Evolutionary conservation across 2,329 filamentous ascomycete species (phyloP), one percentile per base, ranked within the genome.

Genomic region (Alternaria atra): DNA sequence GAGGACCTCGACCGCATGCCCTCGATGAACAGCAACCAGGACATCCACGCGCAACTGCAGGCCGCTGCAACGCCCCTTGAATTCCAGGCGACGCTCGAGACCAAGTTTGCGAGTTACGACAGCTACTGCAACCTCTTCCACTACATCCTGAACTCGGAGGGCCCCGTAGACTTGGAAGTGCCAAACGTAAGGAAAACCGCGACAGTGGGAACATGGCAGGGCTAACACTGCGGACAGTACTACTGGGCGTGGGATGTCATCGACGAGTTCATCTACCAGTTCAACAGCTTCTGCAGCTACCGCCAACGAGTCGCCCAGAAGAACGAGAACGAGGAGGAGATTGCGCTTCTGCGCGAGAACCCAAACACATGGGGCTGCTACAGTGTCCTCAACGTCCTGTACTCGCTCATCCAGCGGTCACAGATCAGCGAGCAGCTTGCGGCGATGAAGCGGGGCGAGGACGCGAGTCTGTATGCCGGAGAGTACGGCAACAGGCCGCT

Each of bases 181-280:
- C 95, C 95, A 72, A 97, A 94, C 80, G 94, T 97, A 86, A 84
- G 92, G 87, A 63, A 40, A 8, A n/a, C 3, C 10, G 34, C 30
- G 13, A 47, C 25, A 20, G n/a, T 44, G 13, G 42, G 46, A 35
- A n/a, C 23, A 27, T 9, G 27, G 27, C 61, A 50, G 42, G 10
- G 64, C 62, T 65, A 66, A 73, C 68, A 63, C 7, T 15, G 50
- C 37, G 39, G 55, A 37, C 60, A 98, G 93, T 96, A 97, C 84
- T 97, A 94, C 85, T 99, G 95, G 95, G 95, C 95, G 42, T 99
- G 95, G 95, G 95, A 99, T 81, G 94, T 98, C 71, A 97, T 99
- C 83, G 95, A 99, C 81, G 95, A 99, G 83, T 99, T 99, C 85
- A 98, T 99, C 84, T 99, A 99, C 86, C 95, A 99, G 82, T 99